These are phyloP conservation scores for Saccharomycopsis babjevae DNA, from an alignment of 805 yeast species.

Conservation along the genomic window DNA sequence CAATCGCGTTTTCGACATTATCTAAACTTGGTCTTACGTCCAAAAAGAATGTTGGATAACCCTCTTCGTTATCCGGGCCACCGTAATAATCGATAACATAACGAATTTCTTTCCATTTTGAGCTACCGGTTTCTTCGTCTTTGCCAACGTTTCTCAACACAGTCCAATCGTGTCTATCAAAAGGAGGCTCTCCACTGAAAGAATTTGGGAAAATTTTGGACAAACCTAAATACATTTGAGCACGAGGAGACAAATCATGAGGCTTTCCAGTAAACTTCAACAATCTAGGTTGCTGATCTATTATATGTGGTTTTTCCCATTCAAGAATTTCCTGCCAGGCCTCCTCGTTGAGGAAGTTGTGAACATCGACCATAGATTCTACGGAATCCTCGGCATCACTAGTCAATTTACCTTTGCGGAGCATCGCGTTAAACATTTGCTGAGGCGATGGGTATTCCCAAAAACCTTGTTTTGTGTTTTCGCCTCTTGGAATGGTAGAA, in stretches of 20 bases:
- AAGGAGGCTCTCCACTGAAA: slow-evolving; percentile 76
- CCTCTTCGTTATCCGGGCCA: slow-evolving; percentile 82
- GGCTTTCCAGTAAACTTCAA: slow-evolving; percentile 89
- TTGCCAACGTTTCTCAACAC: slow-evolving; percentile 54
- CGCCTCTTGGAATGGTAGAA: slow-evolving; percentile 84
- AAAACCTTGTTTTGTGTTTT: slow-evolving; percentile 48
- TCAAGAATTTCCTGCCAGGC: slow-evolving; percentile 91
- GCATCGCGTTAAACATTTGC: slow-evolving; percentile 97
- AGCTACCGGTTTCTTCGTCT: slow-evolving; percentile 24
- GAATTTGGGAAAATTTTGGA: slow-evolving; percentile 62
- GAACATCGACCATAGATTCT: slow-evolving; percentile 93
- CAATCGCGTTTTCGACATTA: slow-evolving; percentile 47
- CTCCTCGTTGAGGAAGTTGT: slow-evolving; percentile 91
- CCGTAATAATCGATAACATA: slow-evolving; percentile 93
- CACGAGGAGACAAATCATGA: slow-evolving; percentile 77
- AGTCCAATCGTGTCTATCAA: slow-evolving; percentile 98
- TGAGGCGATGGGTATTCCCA: slow-evolving; percentile 99
- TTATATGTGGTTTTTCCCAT: slow-evolving; percentile 76
- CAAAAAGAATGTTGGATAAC: slow-evolving; percentile 82
- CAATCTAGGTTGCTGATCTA: slow-evolving; percentile 61
- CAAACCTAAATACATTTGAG: slow-evolving; percentile 53
- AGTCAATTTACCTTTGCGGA: slow-evolving; percentile 81
- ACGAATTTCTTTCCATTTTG: slow-evolving; percentile 60
- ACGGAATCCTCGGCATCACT: slow-evolving; percentile 93
- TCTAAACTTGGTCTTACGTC: slow-evolving; percentile 97